Conservation (phyloP, 371 early-diverging fungal genomes). For the Blastocladiella emersonii region DNA sequence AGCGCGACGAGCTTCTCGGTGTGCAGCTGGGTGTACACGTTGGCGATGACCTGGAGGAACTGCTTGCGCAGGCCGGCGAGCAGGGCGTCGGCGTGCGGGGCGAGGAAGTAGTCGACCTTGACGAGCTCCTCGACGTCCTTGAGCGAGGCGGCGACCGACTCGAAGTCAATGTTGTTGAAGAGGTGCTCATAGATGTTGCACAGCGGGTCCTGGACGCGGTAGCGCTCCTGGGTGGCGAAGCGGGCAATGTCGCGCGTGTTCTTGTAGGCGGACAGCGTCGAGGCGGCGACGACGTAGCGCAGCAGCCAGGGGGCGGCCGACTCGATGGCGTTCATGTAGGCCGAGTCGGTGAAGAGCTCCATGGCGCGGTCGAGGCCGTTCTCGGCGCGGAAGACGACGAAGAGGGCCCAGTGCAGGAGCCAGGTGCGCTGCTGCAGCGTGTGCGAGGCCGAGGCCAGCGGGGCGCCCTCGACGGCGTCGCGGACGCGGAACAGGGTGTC, state of each 20-base stretch:
- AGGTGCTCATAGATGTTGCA: neutral
- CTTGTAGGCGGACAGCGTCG: neutral
- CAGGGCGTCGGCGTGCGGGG: neutral
- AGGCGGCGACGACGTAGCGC: neutral
- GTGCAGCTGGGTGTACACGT: neutral
- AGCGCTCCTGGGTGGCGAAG: neutral
- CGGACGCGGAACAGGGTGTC: neutral
- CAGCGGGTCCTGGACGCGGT: neutral
- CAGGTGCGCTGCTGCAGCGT: neutral
- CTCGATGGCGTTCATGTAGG: neutral
- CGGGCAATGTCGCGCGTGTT: constrained; percentile 2
- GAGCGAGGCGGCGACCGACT: neutral
- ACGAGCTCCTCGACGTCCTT: neutral
- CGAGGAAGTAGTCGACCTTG: neutral
- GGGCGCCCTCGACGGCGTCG: neutral
- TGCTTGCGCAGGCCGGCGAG: neutral
- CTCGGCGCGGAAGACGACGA: neutral
- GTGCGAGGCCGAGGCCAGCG: neutral
- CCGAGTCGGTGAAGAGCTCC: neutral
- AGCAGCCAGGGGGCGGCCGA: neutral
- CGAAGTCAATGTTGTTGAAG: neutral
- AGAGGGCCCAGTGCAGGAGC: constrained; percentile 12
- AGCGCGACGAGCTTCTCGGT: no score
- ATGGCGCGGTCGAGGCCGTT: neutral
- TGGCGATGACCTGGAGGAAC: neutral